Evolutionary conservation across 106 monocot genomes (phyloP), one percentile per base, ranked within the genome.

Genomic region (Acorus gramineus): DNA sequence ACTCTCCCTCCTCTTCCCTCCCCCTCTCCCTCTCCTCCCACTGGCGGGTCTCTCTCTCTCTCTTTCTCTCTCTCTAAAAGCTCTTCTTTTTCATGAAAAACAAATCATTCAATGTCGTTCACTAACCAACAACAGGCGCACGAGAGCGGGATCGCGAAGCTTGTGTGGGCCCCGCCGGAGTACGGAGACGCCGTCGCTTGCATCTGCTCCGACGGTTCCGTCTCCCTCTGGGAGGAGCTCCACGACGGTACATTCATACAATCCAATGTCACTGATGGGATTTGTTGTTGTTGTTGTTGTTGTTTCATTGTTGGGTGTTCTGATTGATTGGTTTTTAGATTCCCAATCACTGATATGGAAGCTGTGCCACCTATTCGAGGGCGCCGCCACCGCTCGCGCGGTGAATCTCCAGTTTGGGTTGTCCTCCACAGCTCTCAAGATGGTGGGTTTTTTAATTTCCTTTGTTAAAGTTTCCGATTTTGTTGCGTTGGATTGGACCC

Each of bases 171-270:
- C 76, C 98, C 98, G 62, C 92, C 98, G 4, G 98, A 92, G 52
- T 83, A 78, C 52, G 98, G 98, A 42, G 98, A 98, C 72, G 98
- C 85, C 3, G 62, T 98, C 68, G 85, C 92, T 56, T 88, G 88
- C 71, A 71, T 92, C 55, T 85, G 77, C 61, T 50, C 57, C 46
- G 87, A 92, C 69, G 98, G 98, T 57, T 79, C 85, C 3, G 61
- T 98, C 46, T 98, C 98, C 7, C 50, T 98, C 55, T 98, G 98
- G 98, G 98, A 92, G 75, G 98, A 92, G 73, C 74, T 80, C 60
- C 70, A 63, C 67, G 75, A 85, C 77, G 98, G 92, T 98, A n/a
- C 28, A 28, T 28, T 28, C 28, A 28, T 57, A 62, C 51, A 10
- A 46, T 67, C 42, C 60, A 51, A 52, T 5, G 51, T 8, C n/a